Evolutionary conservation across 371 early-diverging fungal genomes (phyloP), one percentile per base, ranked within the genome.

Genomic region (Zopfochytrium polystomum): DNA sequence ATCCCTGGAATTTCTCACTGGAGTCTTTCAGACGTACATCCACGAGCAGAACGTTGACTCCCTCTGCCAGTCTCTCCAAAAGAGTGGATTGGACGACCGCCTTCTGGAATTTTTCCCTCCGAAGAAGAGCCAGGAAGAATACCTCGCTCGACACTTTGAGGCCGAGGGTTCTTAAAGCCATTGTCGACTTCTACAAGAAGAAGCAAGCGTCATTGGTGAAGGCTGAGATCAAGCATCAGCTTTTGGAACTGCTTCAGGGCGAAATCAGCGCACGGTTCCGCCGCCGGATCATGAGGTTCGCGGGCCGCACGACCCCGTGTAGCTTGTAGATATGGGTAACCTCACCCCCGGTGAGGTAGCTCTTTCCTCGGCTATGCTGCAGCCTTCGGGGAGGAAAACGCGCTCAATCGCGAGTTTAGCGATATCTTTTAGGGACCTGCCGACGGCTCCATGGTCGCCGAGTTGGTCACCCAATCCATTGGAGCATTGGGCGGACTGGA

Each of bases 61-160:
- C 64, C 78, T 93, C 58, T 85, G 83, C 55, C 80, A 78, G 52
- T 70, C 76, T 42, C 79, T 95, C 57, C 74, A 76, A 65, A 83
- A 81, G 63, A 77, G 86, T 49, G 87, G 86, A 34, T 74, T 93
- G 68, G 86, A 88, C 65, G 72, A 75, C 49, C 84, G 83, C 62
- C 81, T 95, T 50, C 74, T 85, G 52, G 92, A 92, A 48, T 90
- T 95, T 62, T 93, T 93, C 86, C 95, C 95, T 53, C 87, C 87
- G 54, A 90, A 85, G 79, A 92, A 92, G 80, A 85, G 92, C 59
- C 85, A 85, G 67, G 90, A 89, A 64, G 90, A 91, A 55, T 86
- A 88, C 71, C 83, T 95, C 64, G 86, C 84, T 33, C 88, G 89
- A 51, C 93, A 93, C 74, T 93, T 93, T 76, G 91, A 91, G 72